Conservation (phyloP, 257 asterid genomes). For the Solanum lycopersicoides region DNA sequence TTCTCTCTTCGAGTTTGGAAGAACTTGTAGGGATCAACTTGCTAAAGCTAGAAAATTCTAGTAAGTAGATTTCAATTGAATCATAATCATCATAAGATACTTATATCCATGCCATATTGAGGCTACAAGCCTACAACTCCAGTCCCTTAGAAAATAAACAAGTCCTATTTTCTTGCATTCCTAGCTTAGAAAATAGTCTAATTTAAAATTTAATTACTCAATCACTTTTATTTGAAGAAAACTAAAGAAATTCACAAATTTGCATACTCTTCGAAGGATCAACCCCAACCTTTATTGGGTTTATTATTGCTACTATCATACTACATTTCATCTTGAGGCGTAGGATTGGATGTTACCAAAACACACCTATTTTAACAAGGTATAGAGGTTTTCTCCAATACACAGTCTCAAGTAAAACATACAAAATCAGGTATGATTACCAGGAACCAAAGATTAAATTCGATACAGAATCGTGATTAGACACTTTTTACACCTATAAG, state of each 20-base stretch:
- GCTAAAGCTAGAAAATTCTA: not conserved
- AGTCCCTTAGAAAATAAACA: not conserved
- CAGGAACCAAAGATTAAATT: not conserved
- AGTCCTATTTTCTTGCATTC: not conserved
- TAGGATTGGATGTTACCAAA: too few species aligned
- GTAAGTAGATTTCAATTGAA: not conserved
- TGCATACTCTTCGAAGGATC: not conserved
- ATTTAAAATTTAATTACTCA: not conserved
- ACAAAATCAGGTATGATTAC: not conserved
- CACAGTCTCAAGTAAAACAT: not conserved
- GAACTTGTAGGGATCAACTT: not conserved
- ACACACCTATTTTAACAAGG: too few species aligned
- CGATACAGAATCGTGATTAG: not conserved
- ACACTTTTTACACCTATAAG: not conserved
- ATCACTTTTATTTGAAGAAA: not conserved
- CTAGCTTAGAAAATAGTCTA: not conserved
- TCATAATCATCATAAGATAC: not conserved
- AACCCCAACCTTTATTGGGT: not conserved
- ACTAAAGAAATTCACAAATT: not conserved
- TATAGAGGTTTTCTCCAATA: too few species aligned
- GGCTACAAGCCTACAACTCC: not conserved
- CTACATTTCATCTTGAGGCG: too few species aligned
- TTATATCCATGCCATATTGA: not conserved
- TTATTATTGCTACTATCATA: too few species aligned
- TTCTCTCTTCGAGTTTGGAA: not conserved